phyloP scores from a whole-genome alignment of 495 filamentous ascomycete species.

The Daldinia childiae region DNA sequence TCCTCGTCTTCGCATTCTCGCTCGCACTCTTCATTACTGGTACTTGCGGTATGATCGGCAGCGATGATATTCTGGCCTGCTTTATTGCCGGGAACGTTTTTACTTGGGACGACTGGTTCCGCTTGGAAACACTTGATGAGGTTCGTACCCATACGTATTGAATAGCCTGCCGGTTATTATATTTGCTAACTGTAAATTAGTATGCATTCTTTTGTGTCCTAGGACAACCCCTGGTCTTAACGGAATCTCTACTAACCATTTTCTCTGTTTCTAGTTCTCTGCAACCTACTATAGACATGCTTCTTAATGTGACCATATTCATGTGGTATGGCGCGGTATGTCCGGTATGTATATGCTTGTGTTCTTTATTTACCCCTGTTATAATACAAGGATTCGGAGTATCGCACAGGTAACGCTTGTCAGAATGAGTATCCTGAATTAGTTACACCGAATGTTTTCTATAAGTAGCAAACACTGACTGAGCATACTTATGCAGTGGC shows the following conservation, averaged over 20 bases:
- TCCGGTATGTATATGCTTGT: slow-evolving; percentile 53
- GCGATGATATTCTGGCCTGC: slow-evolving; percentile 90
- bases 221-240: too few relatives aligned
- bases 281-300: slow-evolving; percentile 88
- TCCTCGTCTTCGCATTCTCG: slow-evolving; percentile 73
- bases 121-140: slow-evolving; percentile 86
- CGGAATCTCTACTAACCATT: slow-evolving; percentile 12
- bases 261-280: slow-evolving; percentile 60
- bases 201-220: slow-evolving; percentile 9
- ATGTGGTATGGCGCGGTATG: slow-evolving; percentile 90
- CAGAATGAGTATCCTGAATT: background rate
- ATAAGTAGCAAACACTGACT: slow-evolving; percentile 9
- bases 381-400: background rate
- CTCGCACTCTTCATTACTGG: slow-evolving; percentile 80
- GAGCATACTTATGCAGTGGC: slow-evolving; percentile 59
- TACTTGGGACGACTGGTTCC: slow-evolving; percentile 94
- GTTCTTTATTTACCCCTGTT: background rate
- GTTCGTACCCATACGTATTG: slow-evolving; percentile 13
- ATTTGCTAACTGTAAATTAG: slow-evolving; percentile 23
- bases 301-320: slow-evolving; percentile 82
- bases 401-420: background rate
- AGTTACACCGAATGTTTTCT: background rate
- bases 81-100: slow-evolving; percentile 94
- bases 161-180: background rate
- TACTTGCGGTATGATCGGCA: slow-evolving; percentile 89